These are phyloP conservation scores for Diaporthe sp. DNA, from an alignment of 2,329 filamentous ascomycete species.

Conservation along the genomic window DNA sequence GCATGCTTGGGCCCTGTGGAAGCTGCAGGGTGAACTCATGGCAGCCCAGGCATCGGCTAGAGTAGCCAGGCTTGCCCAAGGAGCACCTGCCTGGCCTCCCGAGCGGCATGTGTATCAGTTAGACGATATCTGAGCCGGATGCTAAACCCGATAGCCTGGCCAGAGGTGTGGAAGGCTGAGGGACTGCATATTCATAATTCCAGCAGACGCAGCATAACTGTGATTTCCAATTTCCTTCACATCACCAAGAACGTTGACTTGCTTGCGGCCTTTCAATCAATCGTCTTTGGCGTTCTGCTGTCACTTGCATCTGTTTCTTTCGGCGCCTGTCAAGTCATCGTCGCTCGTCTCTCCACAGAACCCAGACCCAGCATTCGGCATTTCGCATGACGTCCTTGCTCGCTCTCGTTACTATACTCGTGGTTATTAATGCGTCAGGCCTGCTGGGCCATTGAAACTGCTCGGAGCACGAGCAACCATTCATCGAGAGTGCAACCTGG, in stretches of 20 bases:
- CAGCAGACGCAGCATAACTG: conserved; percentile 3
- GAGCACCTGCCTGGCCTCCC: conserved; percentile 7
- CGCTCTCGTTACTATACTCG: conserved; percentile 18
- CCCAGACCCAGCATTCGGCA: background rate
- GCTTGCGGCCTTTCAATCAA: background rate
- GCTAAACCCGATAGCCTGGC: conserved; percentile 16
- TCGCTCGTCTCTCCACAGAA: background rate
- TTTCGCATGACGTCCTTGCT: conserved; percentile 15
- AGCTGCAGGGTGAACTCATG: conserved; percentile 28
- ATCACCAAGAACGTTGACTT: background rate
- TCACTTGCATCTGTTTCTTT: background rate
- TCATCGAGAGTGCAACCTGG: background rate
- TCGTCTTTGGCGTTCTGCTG: background rate
- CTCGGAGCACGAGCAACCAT: background rate
- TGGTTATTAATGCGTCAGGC: conserved; percentile 18
- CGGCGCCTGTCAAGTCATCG: background rate
- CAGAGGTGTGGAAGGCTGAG: background rate
- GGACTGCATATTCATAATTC: conserved; percentile 16
- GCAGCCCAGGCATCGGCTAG: conserved; percentile 20
- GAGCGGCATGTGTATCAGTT: conserved; percentile 27
- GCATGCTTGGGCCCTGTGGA: conserved; percentile 5
- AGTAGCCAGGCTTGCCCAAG: conserved; percentile 2
- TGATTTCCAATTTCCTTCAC: conserved; percentile 18
- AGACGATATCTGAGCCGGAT: conserved; percentile 13
- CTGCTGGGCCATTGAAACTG: conserved; percentile 1